phyloP scores from a whole-genome alignment of 352 stramenopile species.

The Pythium sp. region DNA sequence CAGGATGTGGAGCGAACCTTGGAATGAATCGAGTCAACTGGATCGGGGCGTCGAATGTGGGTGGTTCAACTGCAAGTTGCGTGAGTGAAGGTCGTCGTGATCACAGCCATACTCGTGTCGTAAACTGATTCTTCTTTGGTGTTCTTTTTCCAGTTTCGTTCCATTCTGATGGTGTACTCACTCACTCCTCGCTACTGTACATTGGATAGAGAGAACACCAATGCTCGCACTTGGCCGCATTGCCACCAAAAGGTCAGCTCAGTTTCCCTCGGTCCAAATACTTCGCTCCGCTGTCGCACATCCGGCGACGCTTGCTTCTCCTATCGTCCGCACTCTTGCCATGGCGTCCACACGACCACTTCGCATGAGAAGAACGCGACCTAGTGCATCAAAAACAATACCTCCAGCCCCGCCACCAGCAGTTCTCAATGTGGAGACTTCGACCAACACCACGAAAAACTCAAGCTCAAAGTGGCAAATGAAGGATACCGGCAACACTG shows the following conservation, averaged over 20 bases:
- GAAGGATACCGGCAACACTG: background rate
- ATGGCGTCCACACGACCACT: background rate
- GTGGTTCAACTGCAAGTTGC: background rate
- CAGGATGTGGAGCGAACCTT: too few species aligned
- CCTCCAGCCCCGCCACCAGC: too few species aligned
- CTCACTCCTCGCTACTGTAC: background rate
- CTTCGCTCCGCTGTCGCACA: background rate
- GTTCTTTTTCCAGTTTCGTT: background rate
- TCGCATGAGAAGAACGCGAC: background rate
- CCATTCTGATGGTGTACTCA: background rate
- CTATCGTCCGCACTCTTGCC: background rate
- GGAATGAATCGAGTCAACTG: background rate
- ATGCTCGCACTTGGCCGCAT: background rate
- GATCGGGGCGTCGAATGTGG: background rate
- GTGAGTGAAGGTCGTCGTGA: background rate
- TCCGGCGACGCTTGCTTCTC: background rate
- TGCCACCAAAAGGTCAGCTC: background rate
- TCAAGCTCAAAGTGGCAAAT: background rate
- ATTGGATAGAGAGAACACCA: too few species aligned
- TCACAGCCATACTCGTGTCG: background rate
- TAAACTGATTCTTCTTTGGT: background rate
- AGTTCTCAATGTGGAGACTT: background rate
- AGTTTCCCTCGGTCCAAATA: background rate
- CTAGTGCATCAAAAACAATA: background rate
- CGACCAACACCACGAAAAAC: background rate